A percentile compares a stretch with the other conserved stretches of the same genome.
These are phyloP conservation scores for Cladosporium sp. DNA, from an alignment of 2,329 filamentous ascomycete species.

Conservation along the genomic window DNA sequence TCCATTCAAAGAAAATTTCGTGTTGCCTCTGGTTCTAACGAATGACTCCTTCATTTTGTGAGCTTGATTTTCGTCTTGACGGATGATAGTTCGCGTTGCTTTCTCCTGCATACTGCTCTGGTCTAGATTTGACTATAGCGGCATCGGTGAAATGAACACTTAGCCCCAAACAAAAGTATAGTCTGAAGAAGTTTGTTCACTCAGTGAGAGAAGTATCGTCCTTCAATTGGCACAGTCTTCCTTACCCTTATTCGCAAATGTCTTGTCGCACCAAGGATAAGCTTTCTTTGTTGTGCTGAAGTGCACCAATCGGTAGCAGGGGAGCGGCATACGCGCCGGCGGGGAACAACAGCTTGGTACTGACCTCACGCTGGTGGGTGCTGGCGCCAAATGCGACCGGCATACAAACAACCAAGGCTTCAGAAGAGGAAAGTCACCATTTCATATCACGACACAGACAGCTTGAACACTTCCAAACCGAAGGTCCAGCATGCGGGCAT, in stretches of 20 bases:
- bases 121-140: too few species aligned
- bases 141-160: too few species aligned
- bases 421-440: neutral
- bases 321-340: neutral
- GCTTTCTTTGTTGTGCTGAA: neutral
- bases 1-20: too few species aligned
- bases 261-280: neutral
- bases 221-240: too few species aligned
- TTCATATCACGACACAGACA: neutral
- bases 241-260: neutral
- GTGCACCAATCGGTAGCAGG: neutral
- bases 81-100: too few species aligned
- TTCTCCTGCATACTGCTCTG: too few species aligned
- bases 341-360: conserved; percentile 1
- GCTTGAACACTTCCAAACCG: neutral
- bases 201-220: too few species aligned
- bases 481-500: neutral
- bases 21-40: too few species aligned
- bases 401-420: neutral
- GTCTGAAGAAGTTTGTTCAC: too few species aligned
- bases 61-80: too few species aligned
- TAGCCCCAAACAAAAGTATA: too few species aligned
- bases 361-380: neutral
- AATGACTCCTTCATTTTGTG: too few species aligned
- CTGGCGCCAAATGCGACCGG: neutral